Percentiles rank a stretch among this genome's conserved stretches.
These are phyloP conservation scores for Boletus rufocinnamomeus DNA, from an alignment of 768 basidiomycete species.

Conservation along the genomic window DNA sequence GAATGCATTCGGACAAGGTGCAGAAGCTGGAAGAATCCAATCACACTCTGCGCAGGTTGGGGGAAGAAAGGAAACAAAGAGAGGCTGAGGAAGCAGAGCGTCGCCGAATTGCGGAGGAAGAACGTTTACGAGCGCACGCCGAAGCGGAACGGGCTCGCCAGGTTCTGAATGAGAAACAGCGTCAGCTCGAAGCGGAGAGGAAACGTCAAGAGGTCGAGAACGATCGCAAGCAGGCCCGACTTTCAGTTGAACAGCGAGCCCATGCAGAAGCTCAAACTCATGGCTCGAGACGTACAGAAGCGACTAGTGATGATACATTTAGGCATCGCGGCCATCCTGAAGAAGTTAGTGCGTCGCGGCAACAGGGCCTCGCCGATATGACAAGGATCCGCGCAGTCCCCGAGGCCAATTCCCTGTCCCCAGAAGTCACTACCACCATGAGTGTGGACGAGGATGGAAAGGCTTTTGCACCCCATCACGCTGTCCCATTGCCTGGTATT, in stretches of 20 bases:
- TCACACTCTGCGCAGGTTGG: constrained; percentile 23
- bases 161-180: constrained; percentile 5
- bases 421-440: background rate
- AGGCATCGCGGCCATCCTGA: background rate
- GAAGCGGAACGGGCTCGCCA: constrained; percentile 17
- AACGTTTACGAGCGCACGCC: constrained; percentile 5
- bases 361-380: constrained; percentile 31
- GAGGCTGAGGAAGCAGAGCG: constrained; percentile 20
- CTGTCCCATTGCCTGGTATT: constrained; percentile 2
- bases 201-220: constrained; percentile 10
- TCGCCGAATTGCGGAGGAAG: constrained; percentile 20
- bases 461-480: background rate
- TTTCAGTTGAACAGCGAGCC: constrained; percentile 14
- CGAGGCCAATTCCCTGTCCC: background rate
- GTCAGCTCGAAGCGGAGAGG: constrained; percentile 9
- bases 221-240: constrained; percentile 6
- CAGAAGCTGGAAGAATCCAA: constrained; percentile 20
- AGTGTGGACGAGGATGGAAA: constrained; percentile 5
- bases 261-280: constrained; percentile 10
- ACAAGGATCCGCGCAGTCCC: constrained; percentile 29
- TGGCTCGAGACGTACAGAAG: background rate
- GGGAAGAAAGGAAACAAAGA: constrained; percentile 27
- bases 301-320: background rate
- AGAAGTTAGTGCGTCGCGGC: constrained; percentile 20
- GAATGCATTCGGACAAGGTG: constrained; percentile 21